Evolutionary conservation across 805 yeast species (phyloP).

Genomic region (Barnettozyma populi): DNA sequence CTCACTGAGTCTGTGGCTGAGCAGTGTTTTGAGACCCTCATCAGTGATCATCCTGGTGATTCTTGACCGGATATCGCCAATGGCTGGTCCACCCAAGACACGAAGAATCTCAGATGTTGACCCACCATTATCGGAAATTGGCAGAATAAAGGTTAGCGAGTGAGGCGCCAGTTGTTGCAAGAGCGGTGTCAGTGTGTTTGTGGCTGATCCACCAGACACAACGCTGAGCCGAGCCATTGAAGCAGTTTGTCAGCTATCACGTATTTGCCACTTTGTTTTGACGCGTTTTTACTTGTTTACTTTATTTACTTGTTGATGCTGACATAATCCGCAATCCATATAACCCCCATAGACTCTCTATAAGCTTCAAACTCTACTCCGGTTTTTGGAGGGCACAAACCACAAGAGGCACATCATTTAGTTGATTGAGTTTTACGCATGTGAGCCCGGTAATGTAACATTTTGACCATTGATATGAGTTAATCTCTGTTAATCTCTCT

Average conservation of each 20-base stretch:
- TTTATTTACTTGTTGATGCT: too few species aligned
- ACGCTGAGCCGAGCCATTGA: conserved; percentile 14
- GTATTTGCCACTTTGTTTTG: background rate
- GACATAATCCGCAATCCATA: background rate
- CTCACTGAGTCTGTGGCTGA: conserved; percentile 47
- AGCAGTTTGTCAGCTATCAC: background rate
- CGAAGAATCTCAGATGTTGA: conserved; percentile 85
- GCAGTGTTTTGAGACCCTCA: conserved; percentile 30
- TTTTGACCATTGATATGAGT: too few species aligned
- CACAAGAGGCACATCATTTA: too few species aligned
- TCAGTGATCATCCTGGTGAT: conserved; percentile 68
- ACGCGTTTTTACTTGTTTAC: too few species aligned
- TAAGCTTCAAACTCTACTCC: too few species aligned
- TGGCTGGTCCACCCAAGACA: conserved; percentile 91
- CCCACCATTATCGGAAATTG: conserved; percentile 91
- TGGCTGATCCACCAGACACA: conserved; percentile 84
- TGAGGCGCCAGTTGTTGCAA: conserved; percentile 40
- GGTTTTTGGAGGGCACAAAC: too few species aligned
- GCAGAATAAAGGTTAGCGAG: conserved; percentile 59
- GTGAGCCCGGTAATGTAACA: too few species aligned
- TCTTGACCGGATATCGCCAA: conserved; percentile 86
- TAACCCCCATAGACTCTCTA: too few species aligned
- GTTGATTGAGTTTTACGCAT: too few species aligned
- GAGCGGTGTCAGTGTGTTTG: conserved; percentile 65
- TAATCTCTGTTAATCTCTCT: too few species aligned